phyloP scores from a whole-genome alignment of 2,329 filamentous ascomycete genomes.

The Apiospora rasikravindrae region DNA sequence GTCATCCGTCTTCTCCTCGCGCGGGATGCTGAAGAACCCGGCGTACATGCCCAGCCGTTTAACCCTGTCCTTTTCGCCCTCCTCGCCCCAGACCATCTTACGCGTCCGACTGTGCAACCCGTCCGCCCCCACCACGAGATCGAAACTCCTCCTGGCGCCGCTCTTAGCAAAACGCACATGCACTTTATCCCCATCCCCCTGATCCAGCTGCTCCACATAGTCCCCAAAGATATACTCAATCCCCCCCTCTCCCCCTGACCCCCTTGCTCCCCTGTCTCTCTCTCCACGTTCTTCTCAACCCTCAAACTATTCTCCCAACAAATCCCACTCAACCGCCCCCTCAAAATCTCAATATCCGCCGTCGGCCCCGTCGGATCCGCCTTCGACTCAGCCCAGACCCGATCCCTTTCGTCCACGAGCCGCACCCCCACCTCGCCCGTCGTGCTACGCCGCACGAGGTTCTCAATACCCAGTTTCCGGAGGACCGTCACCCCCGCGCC shows the following conservation, averaged over 20 bases:
- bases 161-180: slow-evolving; percentile 45
- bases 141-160: slow-evolving; percentile 48
- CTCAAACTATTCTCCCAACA: slow-evolving; percentile 32
- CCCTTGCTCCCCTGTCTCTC: not conserved
- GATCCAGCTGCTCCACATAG: not conserved
- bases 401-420: slow-evolving; percentile 41
- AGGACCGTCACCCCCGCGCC: slow-evolving; percentile 47
- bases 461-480: slow-evolving; percentile 44
- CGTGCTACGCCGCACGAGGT: slow-evolving; percentile 39
- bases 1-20: not conserved
- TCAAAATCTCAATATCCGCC: slow-evolving; percentile 44
- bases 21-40: slow-evolving; percentile 34
- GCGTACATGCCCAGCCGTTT: slow-evolving; percentile 31
- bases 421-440: slow-evolving; percentile 47
- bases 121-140: slow-evolving; percentile 60
- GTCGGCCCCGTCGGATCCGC: slow-evolving; percentile 39
- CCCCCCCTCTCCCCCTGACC: not conserved
- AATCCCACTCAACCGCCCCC: slow-evolving; percentile 41
- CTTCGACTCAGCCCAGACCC: slow-evolving; percentile 32
- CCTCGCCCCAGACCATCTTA: slow-evolving; percentile 39
- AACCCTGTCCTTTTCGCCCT: slow-evolving; percentile 28
- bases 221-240: not conserved
- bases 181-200: slow-evolving; percentile 21
- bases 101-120: slow-evolving; percentile 55
- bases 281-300: slow-evolving; percentile 12